A percentile compares a stretch with the other conserved stretches of the same genome.
Evolutionary conservation across 306 rosid genomes (phyloP).

Genomic region (Vachellia pachyceras): DNA sequence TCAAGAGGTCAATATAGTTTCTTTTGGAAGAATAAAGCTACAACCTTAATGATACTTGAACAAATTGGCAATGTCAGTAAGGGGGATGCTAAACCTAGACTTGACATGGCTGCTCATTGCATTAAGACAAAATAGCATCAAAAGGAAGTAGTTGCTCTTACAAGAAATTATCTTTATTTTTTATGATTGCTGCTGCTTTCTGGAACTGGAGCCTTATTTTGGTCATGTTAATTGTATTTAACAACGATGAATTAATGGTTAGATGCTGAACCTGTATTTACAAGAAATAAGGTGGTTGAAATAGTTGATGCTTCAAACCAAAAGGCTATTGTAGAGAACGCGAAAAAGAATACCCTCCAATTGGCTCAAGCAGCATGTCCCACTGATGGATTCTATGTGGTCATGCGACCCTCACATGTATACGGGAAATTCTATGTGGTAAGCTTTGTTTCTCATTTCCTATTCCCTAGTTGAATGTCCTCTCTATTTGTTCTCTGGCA

Average conservation of each 20-base stretch:
- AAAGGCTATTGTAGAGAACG: constrained; percentile 54
- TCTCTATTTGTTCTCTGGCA: not conserved
- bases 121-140: not conserved
- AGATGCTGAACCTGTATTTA: constrained; percentile 45
- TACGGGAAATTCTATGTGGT: constrained; percentile 73
- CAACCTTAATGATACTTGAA: not conserved
- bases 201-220: constrained; percentile 28
- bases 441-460: constrained; percentile 29
- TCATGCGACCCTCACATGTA: constrained; percentile 68
- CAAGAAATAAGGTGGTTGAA: constrained; percentile 16
- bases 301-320: constrained; percentile 48
- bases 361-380: constrained; percentile 58
- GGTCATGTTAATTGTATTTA: not conserved
- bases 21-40: not conserved
- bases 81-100: not conserved
- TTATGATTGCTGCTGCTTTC: constrained; percentile 1
- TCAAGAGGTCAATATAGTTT: not conserved
- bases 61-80: not conserved
- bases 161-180: constrained; percentile 1
- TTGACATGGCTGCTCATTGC: constrained; percentile 7
- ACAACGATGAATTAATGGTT: constrained; percentile 26
- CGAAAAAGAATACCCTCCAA: constrained; percentile 40
- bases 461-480: not conserved
- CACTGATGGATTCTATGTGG: constrained; percentile 36
- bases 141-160: not conserved